A percentile compares a stretch with the other conserved stretches of the same genome.
Evolutionary conservation across 2,329 filamentous ascomycete genomes (phyloP).

Genomic region (Talaromyces piceae): DNA sequence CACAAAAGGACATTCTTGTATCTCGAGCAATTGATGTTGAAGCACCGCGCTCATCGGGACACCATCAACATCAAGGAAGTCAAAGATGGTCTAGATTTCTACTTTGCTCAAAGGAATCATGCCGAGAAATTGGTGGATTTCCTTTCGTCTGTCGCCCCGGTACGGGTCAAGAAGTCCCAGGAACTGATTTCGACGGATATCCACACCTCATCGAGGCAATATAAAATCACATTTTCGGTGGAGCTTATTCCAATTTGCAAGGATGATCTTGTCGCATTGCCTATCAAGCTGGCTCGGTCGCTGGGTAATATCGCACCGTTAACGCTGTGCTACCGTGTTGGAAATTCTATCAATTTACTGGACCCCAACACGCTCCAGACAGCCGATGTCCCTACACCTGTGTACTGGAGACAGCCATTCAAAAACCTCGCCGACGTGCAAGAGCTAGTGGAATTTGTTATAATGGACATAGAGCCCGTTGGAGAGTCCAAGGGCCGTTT

Average conservation of each 20-base stretch:
- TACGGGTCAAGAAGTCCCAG: conserved; percentile 75
- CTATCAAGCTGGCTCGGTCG: conserved; percentile 78
- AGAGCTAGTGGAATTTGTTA: conserved; percentile 82
- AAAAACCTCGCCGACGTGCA: conserved; percentile 72
- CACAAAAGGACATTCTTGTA: conserved; percentile 84
- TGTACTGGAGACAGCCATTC: conserved; percentile 92
- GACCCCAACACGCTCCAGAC: conserved; percentile 89
- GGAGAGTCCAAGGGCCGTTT: conserved; percentile 71
- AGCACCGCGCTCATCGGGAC: conserved; percentile 83
- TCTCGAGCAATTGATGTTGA: conserved; percentile 91
- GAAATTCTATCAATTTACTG: conserved; percentile 80
- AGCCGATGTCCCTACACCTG: conserved; percentile 69
- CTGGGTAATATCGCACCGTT: conserved; percentile 84
- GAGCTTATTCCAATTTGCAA: conserved; percentile 94
- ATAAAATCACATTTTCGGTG: conserved; percentile 88
- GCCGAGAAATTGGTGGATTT: conserved; percentile 92
- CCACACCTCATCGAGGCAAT: conserved; percentile 83
- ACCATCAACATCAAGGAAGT: conserved; percentile 98
- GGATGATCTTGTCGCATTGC: conserved; percentile 90
- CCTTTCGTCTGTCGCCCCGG: conserved; percentile 70
- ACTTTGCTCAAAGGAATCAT: conserved; percentile 80
- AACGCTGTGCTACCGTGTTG: conserved; percentile 77
- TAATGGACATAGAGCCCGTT: conserved; percentile 85
- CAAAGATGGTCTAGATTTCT: conserved; percentile 94
- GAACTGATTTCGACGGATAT: conserved; percentile 90